phyloP scores from a whole-genome alignment of 139 green algal species.

The Bryopsis sp. region DNA sequence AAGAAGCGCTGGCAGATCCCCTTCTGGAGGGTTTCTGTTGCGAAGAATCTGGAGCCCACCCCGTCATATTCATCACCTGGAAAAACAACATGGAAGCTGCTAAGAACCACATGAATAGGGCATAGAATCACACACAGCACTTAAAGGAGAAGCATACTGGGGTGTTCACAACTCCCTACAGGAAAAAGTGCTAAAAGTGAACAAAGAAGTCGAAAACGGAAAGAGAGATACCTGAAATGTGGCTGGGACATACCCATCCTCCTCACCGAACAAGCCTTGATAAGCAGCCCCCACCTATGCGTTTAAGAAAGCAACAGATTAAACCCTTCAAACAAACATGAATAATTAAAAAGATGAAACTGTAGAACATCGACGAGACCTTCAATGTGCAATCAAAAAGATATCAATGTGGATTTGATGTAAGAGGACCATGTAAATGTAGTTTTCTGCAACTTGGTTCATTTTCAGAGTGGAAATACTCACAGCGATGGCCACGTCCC shows the following conservation, averaged over 20 bases:
- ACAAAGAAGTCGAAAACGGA: background rate
- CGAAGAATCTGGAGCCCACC: slow-evolving; percentile 23
- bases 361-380: no score
- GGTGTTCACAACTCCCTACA: no score
- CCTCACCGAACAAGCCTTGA: background rate
- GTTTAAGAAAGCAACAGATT: no score
- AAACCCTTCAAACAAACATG: no score
- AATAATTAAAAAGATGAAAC: no score
- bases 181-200: no score
- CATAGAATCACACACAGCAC: no score
- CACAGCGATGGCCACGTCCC: slow-evolving; percentile 1
- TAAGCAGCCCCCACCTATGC: slow-evolving; percentile 6
- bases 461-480: background rate
- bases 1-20: slow-evolving; percentile 21
- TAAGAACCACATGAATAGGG: background rate
- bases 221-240: slow-evolving; percentile 1
- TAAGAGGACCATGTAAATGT: background rate
- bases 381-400: no score
- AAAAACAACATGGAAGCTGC: background rate
- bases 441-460: background rate
- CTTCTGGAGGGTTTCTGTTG: slow-evolving; percentile 23
- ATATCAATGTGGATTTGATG: background rate
- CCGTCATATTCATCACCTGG: slow-evolving; percentile 35
- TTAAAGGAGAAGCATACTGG: no score
- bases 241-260: background rate